A percentile compares a stretch with the other conserved stretches of the same genome.
phyloP scores from a whole-genome alignment of 345 rosid species.

The Hibiscus syriacus region DNA sequence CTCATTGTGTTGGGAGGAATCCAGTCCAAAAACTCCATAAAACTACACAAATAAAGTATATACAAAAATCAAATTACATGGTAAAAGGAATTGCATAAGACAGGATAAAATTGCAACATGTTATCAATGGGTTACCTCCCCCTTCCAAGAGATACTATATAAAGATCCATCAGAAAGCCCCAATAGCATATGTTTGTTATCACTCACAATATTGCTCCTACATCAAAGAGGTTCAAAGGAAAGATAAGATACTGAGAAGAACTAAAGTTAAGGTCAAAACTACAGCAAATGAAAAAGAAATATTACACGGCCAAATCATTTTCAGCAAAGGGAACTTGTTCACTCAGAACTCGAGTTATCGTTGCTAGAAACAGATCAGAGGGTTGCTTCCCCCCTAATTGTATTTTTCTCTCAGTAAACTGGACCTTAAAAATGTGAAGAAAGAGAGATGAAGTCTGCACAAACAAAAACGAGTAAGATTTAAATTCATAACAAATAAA shows the following conservation, averaged over 20 bases:
- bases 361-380: conserved; percentile 57
- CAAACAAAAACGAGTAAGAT: background rate
- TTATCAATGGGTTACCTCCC: conserved; percentile 57
- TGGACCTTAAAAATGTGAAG: conserved; percentile 84
- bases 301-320: conserved; percentile 71
- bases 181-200: conserved; percentile 62
- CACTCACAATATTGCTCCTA: conserved; percentile 91
- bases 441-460: conserved; percentile 86
- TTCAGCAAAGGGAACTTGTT: conserved; percentile 77
- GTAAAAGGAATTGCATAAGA: background rate
- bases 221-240: conserved; percentile 9
- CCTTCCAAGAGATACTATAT: conserved; percentile 88
- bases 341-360: conserved; percentile 60
- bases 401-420: conserved; percentile 60
- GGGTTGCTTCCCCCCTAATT: conserved; percentile 70
- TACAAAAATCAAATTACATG: conserved; percentile 3
- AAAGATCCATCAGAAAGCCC: conserved; percentile 89
- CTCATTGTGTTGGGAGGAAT: conserved; percentile 23
- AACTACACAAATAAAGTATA: conserved; percentile 39
- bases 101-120: background rate
- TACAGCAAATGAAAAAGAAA: background rate
- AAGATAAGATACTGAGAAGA: conserved; percentile 7
- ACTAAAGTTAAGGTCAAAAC: conserved; percentile 1
- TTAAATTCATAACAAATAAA: background rate
- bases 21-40: conserved; percentile 67